Evolutionary conservation across 2,329 filamentous ascomycete genomes (phyloP).

Genomic region (Pseudogymnoascus sp.): DNA sequence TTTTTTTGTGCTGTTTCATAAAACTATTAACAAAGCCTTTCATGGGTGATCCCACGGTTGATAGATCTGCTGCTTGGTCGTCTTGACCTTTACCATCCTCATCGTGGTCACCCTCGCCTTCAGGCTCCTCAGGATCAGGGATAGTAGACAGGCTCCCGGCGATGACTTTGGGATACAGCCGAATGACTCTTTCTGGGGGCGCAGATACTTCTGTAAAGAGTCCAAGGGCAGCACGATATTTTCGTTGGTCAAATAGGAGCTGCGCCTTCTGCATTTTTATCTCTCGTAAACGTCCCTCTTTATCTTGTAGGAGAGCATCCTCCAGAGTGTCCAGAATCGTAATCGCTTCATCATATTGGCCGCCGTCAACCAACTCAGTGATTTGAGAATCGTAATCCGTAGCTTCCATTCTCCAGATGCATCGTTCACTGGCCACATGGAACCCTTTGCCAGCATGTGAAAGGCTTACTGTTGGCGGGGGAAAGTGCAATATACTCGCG

Average conservation of each 20-base stretch:
- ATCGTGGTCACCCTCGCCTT: constrained; percentile 38
- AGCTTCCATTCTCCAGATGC: constrained; percentile 93
- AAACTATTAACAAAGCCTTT: constrained; percentile 36
- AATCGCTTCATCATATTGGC: constrained; percentile 82
- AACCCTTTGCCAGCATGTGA: constrained; percentile 96
- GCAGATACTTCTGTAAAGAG: constrained; percentile 88
- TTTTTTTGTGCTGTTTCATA: constrained; percentile 29
- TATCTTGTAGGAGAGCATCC: constrained; percentile 80
- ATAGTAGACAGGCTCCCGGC: constrained; percentile 71
- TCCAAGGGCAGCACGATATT: constrained; percentile 80
- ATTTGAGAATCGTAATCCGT: constrained; percentile 88
- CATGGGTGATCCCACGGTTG: constrained; percentile 25
- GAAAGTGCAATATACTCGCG: constrained; percentile 81
- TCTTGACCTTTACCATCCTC: constrained; percentile 38
- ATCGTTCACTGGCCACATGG: constrained; percentile 82
- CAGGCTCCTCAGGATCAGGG: constrained; percentile 35
- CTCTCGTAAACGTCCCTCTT: constrained; percentile 71
- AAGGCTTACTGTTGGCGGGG: constrained; percentile 86
- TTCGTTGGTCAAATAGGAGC: constrained; percentile 71
- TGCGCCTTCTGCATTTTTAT: constrained; percentile 92
- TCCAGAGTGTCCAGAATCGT: constrained; percentile 86
- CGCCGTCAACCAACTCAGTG: constrained; percentile 67
- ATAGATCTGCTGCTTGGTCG: constrained; percentile 38
- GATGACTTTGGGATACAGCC: constrained; percentile 75
- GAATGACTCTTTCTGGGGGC: constrained; percentile 81